Evolutionary conservation across 1,284 basidiomycete genomes (phyloP), one percentile per base, ranked within the genome.

Genomic region (Leucoagaricus sp.): DNA sequence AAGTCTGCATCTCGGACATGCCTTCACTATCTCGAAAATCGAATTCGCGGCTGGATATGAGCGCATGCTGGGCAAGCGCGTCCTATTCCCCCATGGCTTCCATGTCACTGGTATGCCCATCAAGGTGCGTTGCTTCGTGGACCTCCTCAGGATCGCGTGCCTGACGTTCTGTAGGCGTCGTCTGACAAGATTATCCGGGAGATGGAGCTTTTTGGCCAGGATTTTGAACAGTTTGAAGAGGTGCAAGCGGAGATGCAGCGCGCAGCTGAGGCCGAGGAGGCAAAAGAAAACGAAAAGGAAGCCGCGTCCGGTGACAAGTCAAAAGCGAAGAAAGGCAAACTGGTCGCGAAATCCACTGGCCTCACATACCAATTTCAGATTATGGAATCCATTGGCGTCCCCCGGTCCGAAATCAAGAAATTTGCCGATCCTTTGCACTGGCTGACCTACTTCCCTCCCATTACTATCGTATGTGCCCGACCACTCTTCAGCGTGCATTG

Each of bases 91-190:
- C 49, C 87, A 98, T 69, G 96, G 93, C 55, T 90, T 98, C 75
- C 97, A 99, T 76, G 93, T 91, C 65, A 98, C 96, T 7, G 96
- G 96, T 52, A 93, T 99, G 93, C 96, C 96, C 47, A 99, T 99
- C 81, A 98, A 97, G 83, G 95, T 93, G 62, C 60, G 87, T 76
- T 15, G 29, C 7, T 60, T 28, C 50, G 51, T 53, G 41, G 21
- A 42, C 23, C 53, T 28, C 10, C n/a, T n/a, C n/a, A n/a, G n/a
- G 53, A 53, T 26, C 21, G 48, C 19, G 9, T n/a, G 4, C 33
- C 41, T 52, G 15, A 7, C 41, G n/a, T 41, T 57, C 28, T 15
- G 13, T 66, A 96, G 93, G 86, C 96, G 21, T 91, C 96, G 21
- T 82, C 96, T 8, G 97, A 99, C 82, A 99, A 98, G 75, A 90